Conservation (phyloP, 306 rosid genomes). For the Cucurbita moschata region DNA sequence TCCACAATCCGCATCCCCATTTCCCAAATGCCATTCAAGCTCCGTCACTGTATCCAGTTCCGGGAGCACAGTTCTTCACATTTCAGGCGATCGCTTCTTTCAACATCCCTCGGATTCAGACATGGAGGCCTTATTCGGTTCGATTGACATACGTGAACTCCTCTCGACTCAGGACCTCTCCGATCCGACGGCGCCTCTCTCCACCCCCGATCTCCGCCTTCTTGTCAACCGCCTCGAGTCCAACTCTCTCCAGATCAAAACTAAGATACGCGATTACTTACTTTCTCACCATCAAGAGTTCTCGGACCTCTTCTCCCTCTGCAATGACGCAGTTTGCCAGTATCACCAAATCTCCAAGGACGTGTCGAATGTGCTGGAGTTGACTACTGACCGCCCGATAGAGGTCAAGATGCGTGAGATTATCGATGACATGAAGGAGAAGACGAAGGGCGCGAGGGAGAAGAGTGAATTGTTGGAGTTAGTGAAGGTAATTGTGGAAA, state of each 20-base stretch:
- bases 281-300: constrained; percentile 61
- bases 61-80: not conserved
- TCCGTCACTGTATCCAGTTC: not conserved
- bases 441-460: constrained; percentile 41
- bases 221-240: constrained; percentile 90
- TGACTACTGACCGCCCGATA: constrained; percentile 40
- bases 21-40: not conserved
- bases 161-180: constrained; percentile 72
- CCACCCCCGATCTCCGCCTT: constrained; percentile 96
- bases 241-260: constrained; percentile 66
- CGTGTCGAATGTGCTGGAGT: constrained; percentile 20
- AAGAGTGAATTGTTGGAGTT: constrained; percentile 47
- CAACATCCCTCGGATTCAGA: not conserved
- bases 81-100: constrained; percentile 1
- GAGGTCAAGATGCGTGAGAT: constrained; percentile 37
- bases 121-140: constrained; percentile 69
- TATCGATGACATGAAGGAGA: constrained; percentile 43
- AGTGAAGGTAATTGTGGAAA: constrained; percentile 36
- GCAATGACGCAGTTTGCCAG: constrained; percentile 58
- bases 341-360: constrained; percentile 31
- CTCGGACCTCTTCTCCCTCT: constrained; percentile 49
- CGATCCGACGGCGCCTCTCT: constrained; percentile 66
- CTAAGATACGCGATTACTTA: constrained; percentile 62
- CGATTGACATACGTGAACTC: constrained; percentile 72
- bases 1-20: not conserved